These are phyloP conservation scores for Austropuccinia psidii DNA, from an alignment of 1,284 basidiomycete species.

Conservation along the genomic window DNA sequence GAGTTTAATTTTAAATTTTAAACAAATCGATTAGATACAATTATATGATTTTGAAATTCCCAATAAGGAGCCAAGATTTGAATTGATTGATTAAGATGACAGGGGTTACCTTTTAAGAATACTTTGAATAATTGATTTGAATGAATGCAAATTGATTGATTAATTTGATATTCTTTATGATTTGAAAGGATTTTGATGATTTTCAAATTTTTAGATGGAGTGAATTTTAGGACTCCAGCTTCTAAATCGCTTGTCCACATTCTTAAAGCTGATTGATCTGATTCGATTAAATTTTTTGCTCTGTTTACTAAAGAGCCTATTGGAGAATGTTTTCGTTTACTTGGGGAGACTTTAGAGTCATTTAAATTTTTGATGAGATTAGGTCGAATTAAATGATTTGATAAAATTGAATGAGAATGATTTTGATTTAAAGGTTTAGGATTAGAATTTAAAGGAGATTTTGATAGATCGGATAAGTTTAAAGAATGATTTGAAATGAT, in stretches of 20 bases:
- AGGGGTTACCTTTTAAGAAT: not conserved
- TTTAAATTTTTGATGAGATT: too few species aligned
- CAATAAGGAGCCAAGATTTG: not conserved
- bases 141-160: not conserved
- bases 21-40: not conserved
- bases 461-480: too few species aligned
- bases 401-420: too few species aligned
- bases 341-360: constrained; percentile 3
- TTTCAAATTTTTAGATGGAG: not conserved
- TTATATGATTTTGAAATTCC: not conserved
- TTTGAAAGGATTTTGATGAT: not conserved
- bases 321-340: not conserved
- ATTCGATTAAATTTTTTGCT: not conserved
- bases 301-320: not conserved
- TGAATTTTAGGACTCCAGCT: not conserved
- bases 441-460: too few species aligned
- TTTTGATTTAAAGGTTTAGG: too few species aligned
- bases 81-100: not conserved
- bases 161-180: not conserved
- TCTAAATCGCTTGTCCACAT: constrained; percentile 6
- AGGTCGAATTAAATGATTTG: too few species aligned
- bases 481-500: too few species aligned
- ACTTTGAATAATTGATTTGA: not conserved
- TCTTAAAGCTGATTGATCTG: not conserved
- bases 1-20: too few species aligned